phyloP scores from a whole-genome alignment of 352 stramenopile genomes.

The Globisporangium spiculum region DNA sequence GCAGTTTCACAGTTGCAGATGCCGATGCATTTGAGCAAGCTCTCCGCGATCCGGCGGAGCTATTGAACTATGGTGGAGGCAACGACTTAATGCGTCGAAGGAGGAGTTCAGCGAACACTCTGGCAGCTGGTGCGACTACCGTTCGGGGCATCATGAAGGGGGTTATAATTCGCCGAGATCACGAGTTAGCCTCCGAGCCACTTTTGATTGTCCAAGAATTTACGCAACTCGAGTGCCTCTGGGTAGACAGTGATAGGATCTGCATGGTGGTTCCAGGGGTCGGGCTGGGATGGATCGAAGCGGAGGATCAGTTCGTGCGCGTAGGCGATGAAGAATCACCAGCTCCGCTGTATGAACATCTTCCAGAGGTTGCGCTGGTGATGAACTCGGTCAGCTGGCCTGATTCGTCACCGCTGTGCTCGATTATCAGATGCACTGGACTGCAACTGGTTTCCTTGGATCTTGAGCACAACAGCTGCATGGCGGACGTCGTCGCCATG shows the following conservation, averaged over 20 bases:
- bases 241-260: not conserved
- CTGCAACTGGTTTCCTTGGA: not conserved
- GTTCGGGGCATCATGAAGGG: not conserved
- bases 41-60: not conserved
- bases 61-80: not conserved
- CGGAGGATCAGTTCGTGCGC: not conserved
- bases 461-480: not conserved
- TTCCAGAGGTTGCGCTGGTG: not conserved
- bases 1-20: not conserved
- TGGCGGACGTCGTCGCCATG: not conserved
- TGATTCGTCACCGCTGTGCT: not conserved
- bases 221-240: not conserved
- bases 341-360: not conserved
- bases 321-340: not conserved
- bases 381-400: conserved; percentile 1
- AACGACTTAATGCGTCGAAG: not conserved
- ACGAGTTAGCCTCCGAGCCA: not conserved
- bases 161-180: not conserved
- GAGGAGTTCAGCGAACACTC: not conserved
- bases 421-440: not conserved
- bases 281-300: not conserved
- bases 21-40: not conserved
- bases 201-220: not conserved
- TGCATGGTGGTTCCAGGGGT: not conserved
- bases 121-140: not conserved